A percentile compares a stretch with the other conserved stretches of the same genome.
phyloP scores from a whole-genome alignment of 2,329 filamentous ascomycete species.

The Septoria linicola region DNA sequence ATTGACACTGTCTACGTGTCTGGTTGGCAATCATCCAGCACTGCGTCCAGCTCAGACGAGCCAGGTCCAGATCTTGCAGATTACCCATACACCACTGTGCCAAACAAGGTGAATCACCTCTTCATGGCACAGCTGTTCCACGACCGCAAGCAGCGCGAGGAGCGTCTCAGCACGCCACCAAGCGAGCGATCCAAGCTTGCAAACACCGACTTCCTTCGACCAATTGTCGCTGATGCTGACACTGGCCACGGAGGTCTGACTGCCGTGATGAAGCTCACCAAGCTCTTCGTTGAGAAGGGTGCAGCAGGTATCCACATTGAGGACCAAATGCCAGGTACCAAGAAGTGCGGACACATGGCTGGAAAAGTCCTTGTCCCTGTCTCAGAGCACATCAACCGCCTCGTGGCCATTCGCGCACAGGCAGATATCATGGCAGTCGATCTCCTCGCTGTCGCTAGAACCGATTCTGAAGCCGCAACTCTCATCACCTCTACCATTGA shows the following conservation, averaged over 20 bases:
- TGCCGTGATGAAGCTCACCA: slow-evolving; percentile 99
- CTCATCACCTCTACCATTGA: slow-evolving; percentile 97
- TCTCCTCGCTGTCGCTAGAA: slow-evolving; percentile 86
- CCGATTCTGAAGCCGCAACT: slow-evolving; percentile 95
- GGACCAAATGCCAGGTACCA: slow-evolving; percentile 95
- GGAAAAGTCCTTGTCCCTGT: slow-evolving; percentile 97
- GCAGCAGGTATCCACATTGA: slow-evolving; percentile 98
- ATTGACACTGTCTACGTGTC: slow-evolving; percentile 98
- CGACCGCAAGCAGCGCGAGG: slow-evolving; percentile 97
- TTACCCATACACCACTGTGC: slow-evolving; percentile 91
- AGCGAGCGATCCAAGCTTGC: slow-evolving; percentile 68
- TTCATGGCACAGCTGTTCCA: slow-evolving; percentile 99
- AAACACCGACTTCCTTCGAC: slow-evolving; percentile 90
- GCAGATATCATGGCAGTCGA: slow-evolving; percentile 97
- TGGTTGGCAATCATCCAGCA: slow-evolving; percentile 97
- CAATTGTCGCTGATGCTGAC: slow-evolving; percentile 94
- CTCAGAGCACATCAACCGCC: slow-evolving; percentile 94
- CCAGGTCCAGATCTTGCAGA: slow-evolving; percentile 96
- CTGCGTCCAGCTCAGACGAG: slow-evolving; percentile 90
- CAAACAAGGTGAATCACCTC: slow-evolving; percentile 95
- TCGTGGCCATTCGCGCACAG: slow-evolving; percentile 94
- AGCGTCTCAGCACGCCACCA: slow-evolving; percentile 76
- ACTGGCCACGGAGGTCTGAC: slow-evolving; percentile 96
- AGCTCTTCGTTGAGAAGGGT: slow-evolving; percentile 94
- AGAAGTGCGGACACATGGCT: slow-evolving; percentile 99